These are phyloP conservation scores for Neofusicoccum ribis DNA, from an alignment of 2,329 filamentous ascomycete species.

Conservation along the genomic window DNA sequence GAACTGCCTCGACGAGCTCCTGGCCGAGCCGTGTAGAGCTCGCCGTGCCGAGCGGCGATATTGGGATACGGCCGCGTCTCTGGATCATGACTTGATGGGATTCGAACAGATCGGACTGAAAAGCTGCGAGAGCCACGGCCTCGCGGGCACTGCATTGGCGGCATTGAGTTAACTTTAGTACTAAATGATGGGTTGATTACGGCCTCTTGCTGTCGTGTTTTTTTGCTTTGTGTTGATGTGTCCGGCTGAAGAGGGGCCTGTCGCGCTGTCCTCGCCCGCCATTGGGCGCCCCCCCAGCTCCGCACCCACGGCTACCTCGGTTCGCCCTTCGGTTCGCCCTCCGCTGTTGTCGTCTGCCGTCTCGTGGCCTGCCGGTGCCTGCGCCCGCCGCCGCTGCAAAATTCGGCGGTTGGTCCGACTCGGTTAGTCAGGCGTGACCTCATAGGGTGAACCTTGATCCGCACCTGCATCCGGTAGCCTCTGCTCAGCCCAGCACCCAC, in stretches of 20 bases:
- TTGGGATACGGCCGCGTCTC: conserved; percentile 11
- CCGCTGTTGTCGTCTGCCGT: not conserved
- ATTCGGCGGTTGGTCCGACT: not conserved
- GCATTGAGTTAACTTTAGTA: conserved; percentile 17
- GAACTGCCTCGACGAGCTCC: conserved; percentile 8
- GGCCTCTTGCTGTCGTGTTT: not conserved
- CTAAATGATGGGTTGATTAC: conserved; percentile 16
- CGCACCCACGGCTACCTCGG: conserved; percentile 1
- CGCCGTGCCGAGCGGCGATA: not conserved
- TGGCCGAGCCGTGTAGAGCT: conserved; percentile 4
- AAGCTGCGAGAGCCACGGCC: conserved; percentile 15
- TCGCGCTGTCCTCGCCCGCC: not conserved
- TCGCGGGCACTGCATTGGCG: conserved; percentile 11
- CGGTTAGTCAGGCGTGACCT: not conserved
- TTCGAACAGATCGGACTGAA: conserved; percentile 15
- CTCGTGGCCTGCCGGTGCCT: not conserved
- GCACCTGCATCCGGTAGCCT: not conserved
- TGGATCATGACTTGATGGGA: conserved; percentile 18
- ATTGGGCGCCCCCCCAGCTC: not conserved
- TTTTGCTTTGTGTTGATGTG: conserved; percentile 7
- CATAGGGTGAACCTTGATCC: conserved; percentile 14
- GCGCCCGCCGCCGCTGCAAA: not conserved
- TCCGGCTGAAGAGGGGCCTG: not conserved
- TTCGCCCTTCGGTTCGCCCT: not conserved
- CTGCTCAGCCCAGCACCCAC: not conserved